Base-by-base conservation (phyloP, 345 rosid species). In the Orychophragmus violaceus region DNA sequence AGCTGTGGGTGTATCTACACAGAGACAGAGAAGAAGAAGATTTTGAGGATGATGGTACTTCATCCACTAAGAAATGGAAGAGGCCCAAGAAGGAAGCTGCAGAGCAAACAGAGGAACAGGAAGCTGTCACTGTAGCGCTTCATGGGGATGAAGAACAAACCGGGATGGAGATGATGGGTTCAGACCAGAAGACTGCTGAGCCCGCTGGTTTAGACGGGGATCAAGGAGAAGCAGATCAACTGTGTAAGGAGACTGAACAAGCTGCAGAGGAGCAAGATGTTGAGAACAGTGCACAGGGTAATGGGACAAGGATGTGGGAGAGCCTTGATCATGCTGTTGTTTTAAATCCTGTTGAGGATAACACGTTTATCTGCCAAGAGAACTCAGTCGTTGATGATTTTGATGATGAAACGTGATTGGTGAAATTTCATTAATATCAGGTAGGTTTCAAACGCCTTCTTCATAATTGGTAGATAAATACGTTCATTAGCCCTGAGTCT, bases 51-150 rank as follows among this genome's bases (percentile, higher is more conserved):
- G 99, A 94, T 55, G 99, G 99, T 41, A 94, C 99, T 74, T 94
- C 99, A 59, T 94, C 99, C 28, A 94, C 99, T 25, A 94, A 94
- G 86, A 94, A 94, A 79, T 94, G 99, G 99, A 94, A 89, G 83
- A 87, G 99, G 63, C 97, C 83, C 64, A 94, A 86, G 75, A 94
- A 94, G 67, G 99, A 94, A 64, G 70, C 88, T 44, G 78, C 88
- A 1, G 99, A 94, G 69, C 97, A 81, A 76, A 70, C 87, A 19
- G 97, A 91, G 28, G 77, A 67, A 52, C 93, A 84, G 67, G 95
- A 76, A 71, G 74, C 83, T 27, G 86, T 86, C 21, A 81, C 95
- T n/a, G 82, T 84, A 58, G 91, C 90, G 66, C 78, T 74, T 66
- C 77, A 50, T 54, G 88, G 77, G 65, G 62, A 77, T 58, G 83